These are phyloP conservation scores for Ceratocystis variospora DNA, from an alignment of 2,329 filamentous ascomycete genomes.

Conservation along the genomic window DNA sequence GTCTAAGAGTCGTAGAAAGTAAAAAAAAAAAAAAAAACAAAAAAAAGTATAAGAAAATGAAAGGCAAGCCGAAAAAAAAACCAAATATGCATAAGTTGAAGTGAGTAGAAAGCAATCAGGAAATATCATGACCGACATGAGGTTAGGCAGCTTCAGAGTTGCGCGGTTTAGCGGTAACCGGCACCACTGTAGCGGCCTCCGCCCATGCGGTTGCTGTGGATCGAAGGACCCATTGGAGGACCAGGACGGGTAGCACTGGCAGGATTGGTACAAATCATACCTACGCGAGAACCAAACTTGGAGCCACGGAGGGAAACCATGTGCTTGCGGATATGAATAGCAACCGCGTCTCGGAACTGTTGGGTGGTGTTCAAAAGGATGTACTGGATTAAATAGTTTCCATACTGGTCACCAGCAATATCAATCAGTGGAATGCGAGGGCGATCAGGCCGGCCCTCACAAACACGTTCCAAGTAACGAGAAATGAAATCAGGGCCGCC, in stretches of 20 bases:
- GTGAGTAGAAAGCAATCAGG: conserved; percentile 3
- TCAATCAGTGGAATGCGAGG: conserved; percentile 95
- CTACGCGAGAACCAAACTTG: conserved; percentile 95
- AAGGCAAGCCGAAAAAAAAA: neutral
- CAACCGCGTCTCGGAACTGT: conserved; percentile 86
- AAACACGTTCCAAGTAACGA: conserved; percentile 86
- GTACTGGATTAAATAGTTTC: conserved; percentile 96
- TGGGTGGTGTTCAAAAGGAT: conserved; percentile 77
- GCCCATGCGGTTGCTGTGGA: conserved; percentile 37
- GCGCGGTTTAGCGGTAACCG: conserved; percentile 37
- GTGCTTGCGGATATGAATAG: conserved; percentile 90
- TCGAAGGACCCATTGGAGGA: conserved; percentile 57
- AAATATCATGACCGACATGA: conserved; percentile 3
- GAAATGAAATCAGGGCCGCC: conserved; percentile 79
- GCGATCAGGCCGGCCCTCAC: conserved; percentile 76
- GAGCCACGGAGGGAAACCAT: conserved; percentile 98
- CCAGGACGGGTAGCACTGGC: conserved; percentile 79
- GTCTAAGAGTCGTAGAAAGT: conserved; percentile 9
- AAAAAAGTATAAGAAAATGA: conserved; percentile 8
- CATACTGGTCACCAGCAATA: conserved; percentile 96
- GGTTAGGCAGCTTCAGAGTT: neutral
- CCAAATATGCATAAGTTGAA: conserved; percentile 9
- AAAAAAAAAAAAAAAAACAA: conserved; percentile 4
- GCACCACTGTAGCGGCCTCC: conserved; percentile 43
- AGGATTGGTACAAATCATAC: conserved; percentile 97